Evolutionary conservation across 345 rosid species (phyloP), one percentile per base, ranked within the genome.

Genomic region (Citrus australasica): DNA sequence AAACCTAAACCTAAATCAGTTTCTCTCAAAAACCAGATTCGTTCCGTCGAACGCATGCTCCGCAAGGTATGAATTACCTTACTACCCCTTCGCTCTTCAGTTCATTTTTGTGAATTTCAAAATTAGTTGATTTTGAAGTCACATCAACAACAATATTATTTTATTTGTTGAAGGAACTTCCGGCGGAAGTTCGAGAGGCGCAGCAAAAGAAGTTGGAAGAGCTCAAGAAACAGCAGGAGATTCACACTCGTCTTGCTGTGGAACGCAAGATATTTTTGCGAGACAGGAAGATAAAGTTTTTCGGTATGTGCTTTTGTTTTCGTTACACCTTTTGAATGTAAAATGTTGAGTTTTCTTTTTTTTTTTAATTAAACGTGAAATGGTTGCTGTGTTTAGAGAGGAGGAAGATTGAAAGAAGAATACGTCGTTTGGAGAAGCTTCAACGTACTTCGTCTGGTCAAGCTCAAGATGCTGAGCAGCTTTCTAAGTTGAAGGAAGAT

Each of bases 31-130:
- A 96, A 97, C 77, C 99, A 97, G 89, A 92, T 92, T 74, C 98
- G 99, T 79, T 94, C 98, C 79, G 73, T 88, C 42, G 99, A 92
- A 71, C 99, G 99, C 33, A 90, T 97, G 90, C 98, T 97, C 64
- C 98, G 98, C 77, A 97, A 94, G 95, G 99, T 93, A 48, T 33
- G 51, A 32, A 24, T 17, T 19, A 24, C 22, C 22, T 33, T 17
- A 16, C n/a, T 7, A 65, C 35, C 48, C 75, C 67, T 77, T 46
- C 19, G 48, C 73, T 37, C 70, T 40, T 28, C 25, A 67, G 30
- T 38, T 48, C 24, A 60, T 3, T 46, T 13, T 13, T 35, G 17
- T 46, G 51, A 46, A 46, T 3, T 42, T 42, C 14, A 10, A 11
- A 42, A 46, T 46, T 46, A 46, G 17, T 46, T 46, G 17, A 46